Evolutionary conservation across 108 stramenopile genomes (phyloP), one percentile per base, ranked within the genome.

Genomic region (Cyclostephanos tholiformis): DNA sequence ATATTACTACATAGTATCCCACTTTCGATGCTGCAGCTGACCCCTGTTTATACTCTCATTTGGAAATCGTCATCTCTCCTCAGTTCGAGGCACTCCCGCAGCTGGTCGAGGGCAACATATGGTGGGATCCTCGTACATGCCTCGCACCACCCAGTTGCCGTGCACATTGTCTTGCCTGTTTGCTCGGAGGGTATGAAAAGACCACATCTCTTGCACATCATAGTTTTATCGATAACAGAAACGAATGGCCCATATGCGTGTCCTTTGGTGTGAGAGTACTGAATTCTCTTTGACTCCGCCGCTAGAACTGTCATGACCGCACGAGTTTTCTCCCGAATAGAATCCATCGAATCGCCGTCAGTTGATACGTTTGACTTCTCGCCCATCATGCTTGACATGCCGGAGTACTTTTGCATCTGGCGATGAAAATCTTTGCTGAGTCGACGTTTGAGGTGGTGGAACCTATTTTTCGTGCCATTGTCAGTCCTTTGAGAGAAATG

Each of bases 381-480:
- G 16, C n/a, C 30, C 72, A 67, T 65, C 16, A 29, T 27, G 17
- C 19, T 29, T 14, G 13, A 16, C 13, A 41, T 57, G 2, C 16
- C 63, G 5, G 32, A 2, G 27, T 65, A 77, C 35, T 67, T 20
- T 39, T 52, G 55, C 0, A 74, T 19, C 27, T 67, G 65, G 10
- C 38, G 48, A 23, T 65, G 14, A 22, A 58, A 16, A 46, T 77
- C 76, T 20, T 73, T 72, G 14, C 65, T 32, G 5, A 77, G 5
- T 49, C 65, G 17, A 27, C 76, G 71, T 10, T 63, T 27, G 20
- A 77, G 36, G 17, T 73, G 36, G 52, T 87, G 82, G 75, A 55
- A 72, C 11, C 86, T 67, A 53, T 88, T 88, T 76, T 88, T 88
- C 38, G 76, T 69, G 57, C 71, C 82, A 41, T 86, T 85, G 44